These are phyloP conservation scores for Saccharomycopsis hybrid DNA, from an alignment of 1,139 yeast species.

Conservation along the genomic window DNA sequence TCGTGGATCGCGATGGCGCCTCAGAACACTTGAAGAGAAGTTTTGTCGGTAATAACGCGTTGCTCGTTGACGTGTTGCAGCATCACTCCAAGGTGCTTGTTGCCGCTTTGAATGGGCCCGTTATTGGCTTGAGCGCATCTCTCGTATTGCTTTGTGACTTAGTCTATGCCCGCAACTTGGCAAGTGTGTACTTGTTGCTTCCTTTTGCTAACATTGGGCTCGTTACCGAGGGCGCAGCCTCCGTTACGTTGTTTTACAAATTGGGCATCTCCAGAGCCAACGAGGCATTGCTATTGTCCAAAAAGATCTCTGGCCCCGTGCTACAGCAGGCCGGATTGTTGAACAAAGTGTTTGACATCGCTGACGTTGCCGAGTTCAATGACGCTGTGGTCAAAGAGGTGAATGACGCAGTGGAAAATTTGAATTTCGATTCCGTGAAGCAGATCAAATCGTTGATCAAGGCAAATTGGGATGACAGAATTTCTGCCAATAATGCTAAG, in stretches of 20 bases:
- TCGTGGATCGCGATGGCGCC: neutral
- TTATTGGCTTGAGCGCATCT: constrained; percentile 73
- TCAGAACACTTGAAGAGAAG: constrained; percentile 39
- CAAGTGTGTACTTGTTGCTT: constrained; percentile 49
- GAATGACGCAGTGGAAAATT: constrained; percentile 37
- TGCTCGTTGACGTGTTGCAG: constrained; percentile 60
- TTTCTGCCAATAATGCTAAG: constrained; percentile 49
- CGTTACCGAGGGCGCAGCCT: constrained; percentile 78
- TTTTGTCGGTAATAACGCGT: constrained; percentile 66
- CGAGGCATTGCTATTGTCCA: constrained; percentile 67
- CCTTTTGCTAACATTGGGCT: constrained; percentile 87
- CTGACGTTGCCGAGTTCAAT: constrained; percentile 51
- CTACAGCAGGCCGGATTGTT: constrained; percentile 55
- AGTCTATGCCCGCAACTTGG: constrained; percentile 59
- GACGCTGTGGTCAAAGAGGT: constrained; percentile 43
- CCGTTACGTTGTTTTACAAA: constrained; percentile 61
- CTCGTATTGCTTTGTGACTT: constrained; percentile 71
- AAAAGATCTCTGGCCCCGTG: constrained; percentile 58
- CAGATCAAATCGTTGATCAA: constrained; percentile 53
- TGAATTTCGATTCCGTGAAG: constrained; percentile 54
- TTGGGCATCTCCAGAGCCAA: constrained; percentile 70
- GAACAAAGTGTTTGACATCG: constrained; percentile 45
- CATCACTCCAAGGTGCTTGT: constrained; percentile 69
- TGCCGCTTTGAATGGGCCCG: constrained; percentile 83
- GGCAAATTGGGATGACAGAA: constrained; percentile 39